Evolutionary conservation across 106 monocot species (phyloP), one percentile per base, ranked within the genome.

Genomic region (Vanilla planifolia): DNA sequence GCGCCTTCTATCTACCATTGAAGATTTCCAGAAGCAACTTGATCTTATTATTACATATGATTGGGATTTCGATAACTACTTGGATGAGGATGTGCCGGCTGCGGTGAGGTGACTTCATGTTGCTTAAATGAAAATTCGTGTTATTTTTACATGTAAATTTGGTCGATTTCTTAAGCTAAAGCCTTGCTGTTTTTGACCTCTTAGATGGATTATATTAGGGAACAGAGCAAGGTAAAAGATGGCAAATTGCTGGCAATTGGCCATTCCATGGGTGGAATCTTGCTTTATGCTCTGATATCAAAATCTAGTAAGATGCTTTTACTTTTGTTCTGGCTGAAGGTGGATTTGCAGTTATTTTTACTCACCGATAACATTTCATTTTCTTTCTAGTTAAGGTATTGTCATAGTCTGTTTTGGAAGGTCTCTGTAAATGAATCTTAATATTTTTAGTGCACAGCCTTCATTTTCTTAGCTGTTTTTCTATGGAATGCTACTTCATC

Each of bases 21-120:
- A 91, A 47, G 90, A 96, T 64, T 87, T 96, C 45, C 90, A 91
- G 64, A 90, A 79, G 35, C 96, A 96, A 57, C 66, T 96, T 67
- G 90, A 96, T 63, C 66, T 84, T 4, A 82, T 96, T 77, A 59
- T 77, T 21, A 70, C 69, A 9, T 96, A 96, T 79, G 75, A 96
- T 64, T 96, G 96, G 96, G 96, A 96, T 62, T 96, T 96, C 53
- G 96, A 96, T 71, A 62, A 96, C 61, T 87, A 96, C 63, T 63
- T 96, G 69, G 86, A 96, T 66, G 96, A 96, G 61, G 96, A 96
- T 78, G 61, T 96, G 53, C 90, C 96, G 69, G 76, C 96, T 73
- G 90, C 90, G 70, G 96, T 96, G 73, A 77, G 83, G 75, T 72
- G 68, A 72, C 74, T 51, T 63, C 57, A 64, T 75, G 50, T 51